phyloP scores from a whole-genome alignment of 345 rosid genomes.

The Brassica cretica region DNA sequence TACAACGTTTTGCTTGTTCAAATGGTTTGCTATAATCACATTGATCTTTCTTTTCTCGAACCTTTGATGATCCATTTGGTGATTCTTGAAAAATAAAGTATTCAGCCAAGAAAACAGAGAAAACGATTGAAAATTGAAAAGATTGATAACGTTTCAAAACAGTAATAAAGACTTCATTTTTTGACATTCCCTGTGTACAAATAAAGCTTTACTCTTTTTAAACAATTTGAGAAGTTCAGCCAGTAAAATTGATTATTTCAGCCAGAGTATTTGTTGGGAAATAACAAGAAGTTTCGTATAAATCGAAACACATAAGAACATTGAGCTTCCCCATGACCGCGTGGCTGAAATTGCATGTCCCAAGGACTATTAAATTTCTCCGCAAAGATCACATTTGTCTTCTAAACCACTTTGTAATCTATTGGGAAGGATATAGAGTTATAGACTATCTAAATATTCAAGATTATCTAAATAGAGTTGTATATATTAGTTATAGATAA shows the following conservation, averaged over 20 bases:
- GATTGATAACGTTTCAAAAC: not conserved
- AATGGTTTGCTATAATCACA: not conserved
- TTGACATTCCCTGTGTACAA: not conserved
- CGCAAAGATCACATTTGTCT: not conserved
- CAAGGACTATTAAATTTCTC: not conserved
- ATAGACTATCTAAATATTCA: too few relatives aligned
- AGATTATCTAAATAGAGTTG: too few relatives aligned
- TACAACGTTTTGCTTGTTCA: not conserved
- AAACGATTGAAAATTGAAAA: not conserved
- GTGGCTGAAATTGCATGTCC: not conserved
- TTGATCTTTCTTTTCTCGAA: not conserved
- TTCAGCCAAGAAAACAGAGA: not conserved
- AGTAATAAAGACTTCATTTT: not conserved
- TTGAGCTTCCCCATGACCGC: not conserved
- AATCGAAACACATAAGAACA: not conserved
- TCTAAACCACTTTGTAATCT: not conserved
- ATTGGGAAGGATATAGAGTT: too few relatives aligned
- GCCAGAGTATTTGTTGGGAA: not conserved
- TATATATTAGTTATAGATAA: too few relatives aligned
- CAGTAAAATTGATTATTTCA: not conserved
- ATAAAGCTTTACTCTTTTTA: not conserved
- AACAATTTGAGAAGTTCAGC: not conserved
- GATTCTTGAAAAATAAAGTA: not conserved
- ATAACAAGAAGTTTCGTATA: not conserved
- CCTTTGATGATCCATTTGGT: slow-evolving; percentile 6